Conservation (phyloP, 2,329 filamentous ascomycete species). For the Sporothrix protearum region DNA sequence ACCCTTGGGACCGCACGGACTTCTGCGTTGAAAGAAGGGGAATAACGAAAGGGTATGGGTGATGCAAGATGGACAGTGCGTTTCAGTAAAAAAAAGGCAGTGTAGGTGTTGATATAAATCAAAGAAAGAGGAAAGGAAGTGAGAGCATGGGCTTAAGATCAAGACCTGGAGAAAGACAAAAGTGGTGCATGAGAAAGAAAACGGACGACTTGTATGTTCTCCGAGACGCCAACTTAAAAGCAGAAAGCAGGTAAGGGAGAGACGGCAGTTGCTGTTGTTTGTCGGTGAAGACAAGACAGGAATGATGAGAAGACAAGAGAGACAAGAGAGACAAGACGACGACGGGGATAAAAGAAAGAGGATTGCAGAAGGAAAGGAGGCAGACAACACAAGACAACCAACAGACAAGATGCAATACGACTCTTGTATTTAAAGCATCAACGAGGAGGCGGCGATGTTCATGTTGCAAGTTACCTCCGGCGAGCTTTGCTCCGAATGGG, state of each 20-base stretch:
- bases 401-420: background rate
- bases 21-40: background rate
- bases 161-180: background rate
- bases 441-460: background rate
- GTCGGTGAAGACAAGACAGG: background rate
- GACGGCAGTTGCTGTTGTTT: background rate
- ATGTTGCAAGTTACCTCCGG: background rate
- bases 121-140: background rate
- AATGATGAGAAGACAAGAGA: background rate
- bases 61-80: background rate
- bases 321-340: background rate
- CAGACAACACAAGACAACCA: background rate
- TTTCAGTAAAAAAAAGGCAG: background rate
- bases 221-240: background rate
- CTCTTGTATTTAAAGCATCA: constrained; percentile 12
- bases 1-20: background rate
- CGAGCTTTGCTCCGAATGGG: background rate
- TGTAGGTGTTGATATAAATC: background rate
- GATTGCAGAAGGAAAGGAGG: background rate
- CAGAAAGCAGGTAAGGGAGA: background rate
- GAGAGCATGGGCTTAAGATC: background rate
- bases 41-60: background rate
- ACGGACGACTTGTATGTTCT: constrained; percentile 11
- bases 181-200: background rate
- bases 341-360: background rate